A percentile compares a stretch with the other conserved stretches of the same genome.
Conservation (phyloP, 2,329 filamentous ascomycete genomes). For the Fusarium napiforme region DNA sequence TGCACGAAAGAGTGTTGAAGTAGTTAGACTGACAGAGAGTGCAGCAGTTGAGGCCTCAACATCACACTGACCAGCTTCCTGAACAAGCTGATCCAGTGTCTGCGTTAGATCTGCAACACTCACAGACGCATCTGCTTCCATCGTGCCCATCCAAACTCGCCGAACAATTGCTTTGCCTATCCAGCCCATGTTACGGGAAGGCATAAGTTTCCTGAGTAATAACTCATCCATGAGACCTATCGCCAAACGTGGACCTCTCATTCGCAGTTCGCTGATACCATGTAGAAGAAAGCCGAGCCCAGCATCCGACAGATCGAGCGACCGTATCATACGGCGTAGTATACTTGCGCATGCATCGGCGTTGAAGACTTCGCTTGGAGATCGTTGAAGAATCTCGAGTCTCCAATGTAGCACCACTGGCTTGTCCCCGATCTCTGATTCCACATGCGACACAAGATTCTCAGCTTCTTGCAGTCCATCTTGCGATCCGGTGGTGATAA, state of each 20-base stretch:
- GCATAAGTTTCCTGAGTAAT: conserved; percentile 65
- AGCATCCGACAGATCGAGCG: conserved; percentile 67
- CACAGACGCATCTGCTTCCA: conserved; percentile 50
- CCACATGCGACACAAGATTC: conserved; percentile 69
- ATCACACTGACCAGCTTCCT: conserved; percentile 57
- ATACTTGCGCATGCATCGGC: conserved; percentile 61
- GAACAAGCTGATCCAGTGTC: conserved; percentile 49
- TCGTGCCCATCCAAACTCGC: conserved; percentile 72
- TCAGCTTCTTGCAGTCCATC: conserved; percentile 63
- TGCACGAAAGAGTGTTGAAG: not conserved
- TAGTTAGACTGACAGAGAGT: conserved; percentile 66
- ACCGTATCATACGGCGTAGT: conserved; percentile 70
- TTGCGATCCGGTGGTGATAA: conserved; percentile 59
- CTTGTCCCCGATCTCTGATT: conserved; percentile 71
- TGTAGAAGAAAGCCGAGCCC: conserved; percentile 75
- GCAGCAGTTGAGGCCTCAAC: conserved; percentile 72
- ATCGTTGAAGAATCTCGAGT: conserved; percentile 70
- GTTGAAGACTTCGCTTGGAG: conserved; percentile 60
- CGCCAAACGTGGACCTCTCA: conserved; percentile 61
- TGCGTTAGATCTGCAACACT: conserved; percentile 40
- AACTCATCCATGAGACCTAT: conserved; percentile 70
- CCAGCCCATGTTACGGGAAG: conserved; percentile 64
- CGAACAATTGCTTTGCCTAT: conserved; percentile 76
- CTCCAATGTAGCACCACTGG: conserved; percentile 74
- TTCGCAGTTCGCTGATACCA: conserved; percentile 73